Conservation (phyloP, 345 rosid species). For the Durio zibethinus region DNA sequence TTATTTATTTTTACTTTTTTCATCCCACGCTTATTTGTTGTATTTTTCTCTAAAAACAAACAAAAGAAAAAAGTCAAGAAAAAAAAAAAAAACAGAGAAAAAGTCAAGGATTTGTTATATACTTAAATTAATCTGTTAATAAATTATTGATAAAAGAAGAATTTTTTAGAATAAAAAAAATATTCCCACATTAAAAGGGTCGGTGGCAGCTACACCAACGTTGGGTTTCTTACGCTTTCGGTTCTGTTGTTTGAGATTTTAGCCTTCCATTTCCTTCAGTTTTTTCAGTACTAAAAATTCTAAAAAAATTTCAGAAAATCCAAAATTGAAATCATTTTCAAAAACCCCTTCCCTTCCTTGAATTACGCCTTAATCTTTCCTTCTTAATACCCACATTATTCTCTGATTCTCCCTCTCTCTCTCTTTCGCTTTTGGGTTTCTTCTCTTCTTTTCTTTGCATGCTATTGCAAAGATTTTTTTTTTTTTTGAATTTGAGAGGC, state of each 20-base stretch:
- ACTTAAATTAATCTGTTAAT: too few species aligned
- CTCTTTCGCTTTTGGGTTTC: not conserved
- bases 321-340: slow-evolving; percentile 9
- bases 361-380: slow-evolving; percentile 16
- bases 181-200: not conserved
- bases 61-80: too few species aligned
- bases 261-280: slow-evolving; percentile 1
- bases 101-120: too few species aligned
- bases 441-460: not conserved
- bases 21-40: too few species aligned
- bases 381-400: slow-evolving; percentile 1
- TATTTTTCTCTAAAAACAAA: too few species aligned
- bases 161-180: too few species aligned
- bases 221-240: not conserved
- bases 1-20: too few species aligned
- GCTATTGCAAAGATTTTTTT: not conserved
- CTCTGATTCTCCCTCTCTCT: not conserved
- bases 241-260: not conserved
- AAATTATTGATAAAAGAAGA: too few species aligned
- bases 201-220: not conserved
- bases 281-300: not conserved
- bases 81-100: too few species aligned
- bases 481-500: not conserved
- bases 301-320: not conserved
- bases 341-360: not conserved